Conservation (phyloP, 345 rosid species). For the Streptanthus diversifolius region DNA sequence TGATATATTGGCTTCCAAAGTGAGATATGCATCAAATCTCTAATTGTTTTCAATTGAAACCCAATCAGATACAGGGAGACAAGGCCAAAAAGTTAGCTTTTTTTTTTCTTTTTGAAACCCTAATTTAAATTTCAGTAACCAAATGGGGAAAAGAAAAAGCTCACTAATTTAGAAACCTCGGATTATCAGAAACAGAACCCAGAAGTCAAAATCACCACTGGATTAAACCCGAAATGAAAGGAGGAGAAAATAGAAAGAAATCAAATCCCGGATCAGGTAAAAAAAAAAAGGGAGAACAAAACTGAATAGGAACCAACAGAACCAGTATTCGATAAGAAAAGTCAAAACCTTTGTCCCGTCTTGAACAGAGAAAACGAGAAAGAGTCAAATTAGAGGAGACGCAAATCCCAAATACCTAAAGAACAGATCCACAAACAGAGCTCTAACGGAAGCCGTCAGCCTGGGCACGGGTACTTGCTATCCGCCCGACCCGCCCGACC, state of each 20-base stretch:
- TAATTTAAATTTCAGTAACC: neutral
- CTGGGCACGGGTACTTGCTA: no score
- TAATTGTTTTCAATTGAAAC: neutral
- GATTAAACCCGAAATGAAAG: neutral
- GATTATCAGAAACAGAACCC: constrained; percentile 23
- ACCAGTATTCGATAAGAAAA: constrained; percentile 18
- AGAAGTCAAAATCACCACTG: constrained; percentile 22
- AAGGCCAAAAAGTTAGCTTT: neutral
- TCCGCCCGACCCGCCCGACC: no score
- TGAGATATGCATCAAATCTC: constrained; percentile 78
- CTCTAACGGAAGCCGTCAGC: neutral
- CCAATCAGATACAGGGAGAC: neutral
- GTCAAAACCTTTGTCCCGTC: constrained; percentile 31
- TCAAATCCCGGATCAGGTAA: constrained; percentile 14
- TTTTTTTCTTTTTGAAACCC: constrained; percentile 6
- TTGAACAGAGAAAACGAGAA: constrained; percentile 5
- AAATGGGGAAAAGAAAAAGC: constrained; percentile 8
- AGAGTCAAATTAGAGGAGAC: neutral
- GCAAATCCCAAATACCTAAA: constrained; percentile 25
- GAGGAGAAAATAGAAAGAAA: neutral
- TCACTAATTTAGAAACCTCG: constrained; percentile 18
- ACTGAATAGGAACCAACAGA: neutral
- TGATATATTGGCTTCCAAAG: constrained; percentile 98
- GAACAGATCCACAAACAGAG: constrained; percentile 23
- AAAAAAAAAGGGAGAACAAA: neutral